Conservation (phyloP, 2,329 filamentous ascomycete species). For the Tolypocladium album region DNA sequence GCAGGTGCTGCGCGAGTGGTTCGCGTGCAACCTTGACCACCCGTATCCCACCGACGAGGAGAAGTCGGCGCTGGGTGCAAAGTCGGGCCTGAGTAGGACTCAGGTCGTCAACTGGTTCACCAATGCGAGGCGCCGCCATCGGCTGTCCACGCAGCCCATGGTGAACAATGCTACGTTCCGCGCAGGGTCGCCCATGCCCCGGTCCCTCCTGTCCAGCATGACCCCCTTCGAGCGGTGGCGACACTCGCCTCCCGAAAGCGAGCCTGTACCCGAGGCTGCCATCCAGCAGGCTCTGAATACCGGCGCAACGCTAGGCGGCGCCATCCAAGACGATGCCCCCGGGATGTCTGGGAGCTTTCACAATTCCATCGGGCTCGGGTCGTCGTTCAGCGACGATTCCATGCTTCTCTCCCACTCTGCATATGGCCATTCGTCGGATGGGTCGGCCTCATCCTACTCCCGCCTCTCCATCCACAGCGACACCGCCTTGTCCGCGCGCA, state of each 20-base stretch:
- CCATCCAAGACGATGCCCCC: not conserved
- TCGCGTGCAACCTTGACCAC: conserved; percentile 29
- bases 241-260: conserved; percentile 32
- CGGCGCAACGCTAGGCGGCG: not conserved
- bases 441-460: conserved; percentile 5
- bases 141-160: conserved; percentile 20
- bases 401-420: conserved; percentile 10
- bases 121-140: conserved; percentile 36
- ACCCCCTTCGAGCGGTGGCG: conserved; percentile 34
- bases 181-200: conserved; percentile 32
- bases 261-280: conserved; percentile 25
- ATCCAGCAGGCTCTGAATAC: conserved; percentile 23
- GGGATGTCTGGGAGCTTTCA: conserved; percentile 4
- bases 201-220: conserved; percentile 20
- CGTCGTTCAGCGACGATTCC: conserved; percentile 19
- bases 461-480: conserved; percentile 7
- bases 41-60: conserved; percentile 38
- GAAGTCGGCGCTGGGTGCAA: conserved; percentile 24
- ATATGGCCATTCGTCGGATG: conserved; percentile 9
- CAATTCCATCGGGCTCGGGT: conserved; percentile 16
- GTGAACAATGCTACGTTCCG: conserved; percentile 17
- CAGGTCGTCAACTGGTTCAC: conserved; percentile 40
- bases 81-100: conserved; percentile 33
- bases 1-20: conserved; percentile 33
- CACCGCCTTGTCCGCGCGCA: not conserved